These are phyloP conservation scores for Schwanniomyces polymorphus DNA, from an alignment of 805 yeast genomes.

Conservation along the genomic window DNA sequence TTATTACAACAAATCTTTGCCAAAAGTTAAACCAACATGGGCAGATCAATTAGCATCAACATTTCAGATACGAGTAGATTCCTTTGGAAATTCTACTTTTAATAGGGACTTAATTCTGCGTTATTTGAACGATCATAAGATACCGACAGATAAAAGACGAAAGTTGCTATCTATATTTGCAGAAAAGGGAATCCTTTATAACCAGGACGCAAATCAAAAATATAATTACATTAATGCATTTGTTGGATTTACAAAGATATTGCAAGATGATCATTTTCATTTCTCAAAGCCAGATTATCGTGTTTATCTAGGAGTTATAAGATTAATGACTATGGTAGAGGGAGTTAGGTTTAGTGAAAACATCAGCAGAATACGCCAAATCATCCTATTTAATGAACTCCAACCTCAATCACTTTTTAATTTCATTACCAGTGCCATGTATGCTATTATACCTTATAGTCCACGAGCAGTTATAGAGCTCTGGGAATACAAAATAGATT, in stretches of 20 bases:
- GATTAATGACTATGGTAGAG: constrained; percentile 15
- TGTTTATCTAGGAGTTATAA: constrained; percentile 17
- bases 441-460: constrained; percentile 8
- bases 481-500: constrained; percentile 21
- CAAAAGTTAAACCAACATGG: constrained; percentile 13
- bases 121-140: constrained; percentile 13
- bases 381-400: constrained; percentile 2
- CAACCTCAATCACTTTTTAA: constrained; percentile 7
- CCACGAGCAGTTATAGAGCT: constrained; percentile 15
- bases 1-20: constrained; percentile 2
- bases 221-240: constrained; percentile 13
- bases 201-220: constrained; percentile 9
- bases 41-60: constrained; percentile 24
- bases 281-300: constrained; percentile 13
- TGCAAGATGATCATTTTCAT: constrained; percentile 21
- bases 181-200: constrained; percentile 17
- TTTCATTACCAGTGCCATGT: constrained; percentile 18
- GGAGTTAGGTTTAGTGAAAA: constrained; percentile 9
- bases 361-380: constrained; percentile 4
- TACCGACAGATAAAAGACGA: constrained; percentile 17
- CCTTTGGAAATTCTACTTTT: constrained; percentile 6
- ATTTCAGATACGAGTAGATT: constrained; percentile 15
- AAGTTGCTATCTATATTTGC: constrained; percentile 14
- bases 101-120: constrained; percentile 11
- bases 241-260: constrained; percentile 11